phyloP scores from a whole-genome alignment of 768 basidiomycete genomes.

The Hydnomerulius pinastri region DNA sequence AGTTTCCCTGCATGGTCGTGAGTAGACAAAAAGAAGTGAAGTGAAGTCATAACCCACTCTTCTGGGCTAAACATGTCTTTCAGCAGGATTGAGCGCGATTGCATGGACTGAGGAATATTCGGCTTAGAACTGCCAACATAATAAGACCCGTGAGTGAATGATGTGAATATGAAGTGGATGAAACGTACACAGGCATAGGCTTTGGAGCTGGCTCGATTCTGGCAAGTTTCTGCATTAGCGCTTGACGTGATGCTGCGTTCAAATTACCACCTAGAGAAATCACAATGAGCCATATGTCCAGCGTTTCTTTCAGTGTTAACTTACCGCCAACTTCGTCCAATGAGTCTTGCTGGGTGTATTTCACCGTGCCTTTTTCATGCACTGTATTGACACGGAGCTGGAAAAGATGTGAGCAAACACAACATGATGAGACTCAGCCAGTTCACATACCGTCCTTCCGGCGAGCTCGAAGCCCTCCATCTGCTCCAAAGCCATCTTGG shows the following conservation, averaged over 20 bases:
- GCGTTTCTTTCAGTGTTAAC: conserved; percentile 9
- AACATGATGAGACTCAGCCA: conserved; percentile 8
- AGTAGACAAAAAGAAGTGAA: conserved; percentile 3
- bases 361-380: conserved; percentile 82
- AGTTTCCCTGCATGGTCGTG: conserved; percentile 67
- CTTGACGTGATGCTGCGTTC: conserved; percentile 97
- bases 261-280: conserved; percentile 80
- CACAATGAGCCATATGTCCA: conserved; percentile 11
- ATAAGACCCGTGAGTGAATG: conserved; percentile 15
- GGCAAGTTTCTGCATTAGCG: conserved; percentile 99
- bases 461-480: conserved; percentile 99
- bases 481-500: conserved; percentile 94
- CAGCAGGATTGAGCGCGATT: conserved; percentile 85
- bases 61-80: conserved; percentile 99
- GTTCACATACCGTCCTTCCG: conserved; percentile 74
- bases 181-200: conserved; percentile 62
- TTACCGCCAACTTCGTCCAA: conserved; percentile 90
- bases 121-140: conserved; percentile 58
- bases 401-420: conserved; percentile 14
- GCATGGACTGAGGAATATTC: conserved; percentile 81
- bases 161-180: neutral
- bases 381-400: conserved; percentile 91
- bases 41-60: conserved; percentile 58
- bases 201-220: conserved; percentile 75
- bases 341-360: conserved; percentile 75